phyloP scores from a whole-genome alignment of 768 basidiomycete species.

The Floccularia luteovirens region DNA sequence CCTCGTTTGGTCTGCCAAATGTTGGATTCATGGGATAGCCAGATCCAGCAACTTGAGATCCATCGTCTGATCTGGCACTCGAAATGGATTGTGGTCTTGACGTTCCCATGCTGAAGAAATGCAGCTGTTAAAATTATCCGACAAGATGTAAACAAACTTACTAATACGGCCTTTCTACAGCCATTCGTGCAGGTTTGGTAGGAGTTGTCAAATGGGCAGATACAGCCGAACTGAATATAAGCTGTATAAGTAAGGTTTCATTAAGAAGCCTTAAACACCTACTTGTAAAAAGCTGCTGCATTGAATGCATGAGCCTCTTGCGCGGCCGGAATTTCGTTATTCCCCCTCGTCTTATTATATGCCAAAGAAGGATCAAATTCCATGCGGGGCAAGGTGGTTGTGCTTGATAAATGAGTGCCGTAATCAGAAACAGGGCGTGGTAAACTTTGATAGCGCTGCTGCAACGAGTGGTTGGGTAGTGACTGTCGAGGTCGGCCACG shows the following conservation, averaged over 20 bases:
- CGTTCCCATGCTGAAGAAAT: too few relatives aligned
- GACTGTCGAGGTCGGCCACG: too few relatives aligned
- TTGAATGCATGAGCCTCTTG: slow-evolving; percentile 1
- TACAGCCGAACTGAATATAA: slow-evolving; percentile 38
- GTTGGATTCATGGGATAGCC: too few relatives aligned
- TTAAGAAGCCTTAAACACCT: slow-evolving; percentile 10
- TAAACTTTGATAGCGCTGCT: neutral
- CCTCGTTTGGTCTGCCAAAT: too few relatives aligned
- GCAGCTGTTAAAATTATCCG: too few relatives aligned
- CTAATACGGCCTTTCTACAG: too few relatives aligned
- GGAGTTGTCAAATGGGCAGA: slow-evolving; percentile 32
- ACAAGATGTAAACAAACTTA: too few relatives aligned
- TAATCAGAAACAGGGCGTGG: slow-evolving; percentile 1
- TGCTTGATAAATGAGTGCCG: slow-evolving; percentile 2
- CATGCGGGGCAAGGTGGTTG: slow-evolving; percentile 12
- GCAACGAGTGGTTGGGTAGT: too few relatives aligned
- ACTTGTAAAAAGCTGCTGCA: slow-evolving; percentile 47
- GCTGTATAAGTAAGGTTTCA: slow-evolving; percentile 2
- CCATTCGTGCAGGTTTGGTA: too few relatives aligned
- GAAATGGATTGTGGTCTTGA: too few relatives aligned
- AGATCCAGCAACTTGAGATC: too few relatives aligned
- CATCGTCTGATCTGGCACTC: too few relatives aligned
- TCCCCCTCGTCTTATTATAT: slow-evolving; percentile 18
- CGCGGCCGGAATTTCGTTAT: neutral
- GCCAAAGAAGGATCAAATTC: slow-evolving; percentile 42